Evolutionary conservation across 1,284 basidiomycete genomes (phyloP).

Genomic region (Blastosporella zonata): DNA sequence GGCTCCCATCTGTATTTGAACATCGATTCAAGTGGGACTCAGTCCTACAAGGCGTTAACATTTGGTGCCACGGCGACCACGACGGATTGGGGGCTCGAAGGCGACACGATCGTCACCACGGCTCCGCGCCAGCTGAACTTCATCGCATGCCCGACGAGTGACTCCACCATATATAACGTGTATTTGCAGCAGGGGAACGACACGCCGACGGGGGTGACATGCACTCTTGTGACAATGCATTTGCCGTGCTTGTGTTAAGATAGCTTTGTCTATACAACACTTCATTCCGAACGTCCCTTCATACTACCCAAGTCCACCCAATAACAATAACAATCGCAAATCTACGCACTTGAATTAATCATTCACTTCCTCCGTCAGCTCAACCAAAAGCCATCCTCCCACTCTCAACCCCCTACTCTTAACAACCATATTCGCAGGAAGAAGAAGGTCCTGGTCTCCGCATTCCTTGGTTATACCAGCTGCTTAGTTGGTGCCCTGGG

Average conservation of each 20-base stretch:
- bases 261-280: too few relatives aligned
- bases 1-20: conserved; percentile 48
- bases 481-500: too few relatives aligned
- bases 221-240: conserved; percentile 48
- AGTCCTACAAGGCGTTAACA: conserved; percentile 49
- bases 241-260: conserved; percentile 51
- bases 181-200: conserved; percentile 55
- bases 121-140: conserved; percentile 52
- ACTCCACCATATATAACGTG: conserved; percentile 40
- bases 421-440: too few relatives aligned
- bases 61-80: conserved; percentile 47
- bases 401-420: too few relatives aligned
- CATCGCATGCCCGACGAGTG: conserved; percentile 47
- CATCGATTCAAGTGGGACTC: conserved; percentile 38
- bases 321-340: too few relatives aligned
- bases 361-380: too few relatives aligned
- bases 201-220: conserved; percentile 40
- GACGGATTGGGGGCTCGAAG: conserved; percentile 55
- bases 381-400: too few relatives aligned
- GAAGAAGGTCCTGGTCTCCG: too few relatives aligned
- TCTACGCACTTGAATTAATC: too few relatives aligned
- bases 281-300: too few relatives aligned
- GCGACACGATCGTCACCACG: conserved; percentile 57
- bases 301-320: too few relatives aligned
- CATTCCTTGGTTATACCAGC: too few relatives aligned